Base-by-base conservation (phyloP, 2,329 filamentous ascomycete genomes). In the Sordariomycetes sp. region DNA sequence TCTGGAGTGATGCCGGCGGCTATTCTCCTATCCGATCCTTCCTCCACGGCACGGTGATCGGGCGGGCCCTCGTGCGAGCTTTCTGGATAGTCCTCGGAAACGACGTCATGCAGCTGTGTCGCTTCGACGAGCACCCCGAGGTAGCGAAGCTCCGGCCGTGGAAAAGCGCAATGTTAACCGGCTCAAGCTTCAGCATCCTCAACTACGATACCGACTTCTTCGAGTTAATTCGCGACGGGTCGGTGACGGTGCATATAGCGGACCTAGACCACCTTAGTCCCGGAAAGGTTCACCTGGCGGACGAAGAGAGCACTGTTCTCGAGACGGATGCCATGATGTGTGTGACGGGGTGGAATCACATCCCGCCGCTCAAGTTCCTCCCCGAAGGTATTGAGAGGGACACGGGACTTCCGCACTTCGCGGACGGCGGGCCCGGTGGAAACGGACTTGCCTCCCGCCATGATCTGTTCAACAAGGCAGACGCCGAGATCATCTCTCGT, bases 1-100 rank as follows among this genome's bases (percentile, higher is more conserved):
- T 86, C 15, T 91, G 85, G 84, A 85, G 83, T 4, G 72, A 75
- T 1, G 78, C 76, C 1, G 84, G 83, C 63, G 85, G 84, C 1
- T 86, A 78, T 61, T 70, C 75, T 13, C 70, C 69, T 12, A 71
- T 80, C 1, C 75, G 81, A 3, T 64, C 67, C 10, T 80, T 85
- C 59, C 71, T 84, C 53, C 82, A 87, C 61, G 71, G 74, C 24
- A 85, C 80, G 0, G 67, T 71, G 36, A 56, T 85, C 1, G 84
- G 84, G 2, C 75, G 81, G 0, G 71, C 70, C 55, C 66, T 86
- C 22, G 76, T 81, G 3, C 71, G 77, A 45, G 65, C 67, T 0
- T 85, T 86, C 64, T 87, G 82, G 81, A 68, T 66, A 10, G 70
- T 81, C 1, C 68, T 87, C 1, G 74, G 73, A 5, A 72, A 72